phyloP scores from a whole-genome alignment of 2,329 filamentous ascomycete species.

The Setomelanomma holmii region DNA sequence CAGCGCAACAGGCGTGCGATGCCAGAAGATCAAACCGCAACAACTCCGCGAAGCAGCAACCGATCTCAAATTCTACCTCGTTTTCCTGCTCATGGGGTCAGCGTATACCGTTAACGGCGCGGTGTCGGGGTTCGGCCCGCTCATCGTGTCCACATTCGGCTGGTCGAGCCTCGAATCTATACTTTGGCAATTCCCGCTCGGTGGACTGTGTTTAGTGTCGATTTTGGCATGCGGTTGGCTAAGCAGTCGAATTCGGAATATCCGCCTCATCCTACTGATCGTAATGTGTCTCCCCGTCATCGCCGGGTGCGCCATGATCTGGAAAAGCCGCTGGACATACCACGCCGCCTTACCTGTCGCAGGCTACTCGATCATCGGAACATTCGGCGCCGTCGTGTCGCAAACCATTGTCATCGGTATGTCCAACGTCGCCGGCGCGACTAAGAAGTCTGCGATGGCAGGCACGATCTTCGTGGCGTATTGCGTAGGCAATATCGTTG shows the following conservation, averaged over 20 bases:
- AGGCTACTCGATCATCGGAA: conserved; percentile 75
- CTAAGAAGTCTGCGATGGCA: conserved; percentile 80
- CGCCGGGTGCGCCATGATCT: conserved; percentile 76
- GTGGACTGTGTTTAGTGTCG: conserved; percentile 69
- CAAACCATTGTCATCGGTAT: conserved; percentile 65
- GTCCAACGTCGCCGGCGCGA: conserved; percentile 76
- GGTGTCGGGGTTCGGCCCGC: conserved; percentile 48
- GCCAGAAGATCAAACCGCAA: conserved; percentile 60
- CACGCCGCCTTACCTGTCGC: conserved; percentile 71
- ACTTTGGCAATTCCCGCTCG: conserved; percentile 74
- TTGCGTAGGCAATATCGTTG: conserved; percentile 78
- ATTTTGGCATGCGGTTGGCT: conserved; percentile 73
- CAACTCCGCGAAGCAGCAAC: conserved; percentile 58
- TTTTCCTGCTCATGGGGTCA: conserved; percentile 49
- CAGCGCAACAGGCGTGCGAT: conserved; percentile 60
- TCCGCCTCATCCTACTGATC: conserved; percentile 70
- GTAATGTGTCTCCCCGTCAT: conserved; percentile 75
- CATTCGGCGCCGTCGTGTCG: conserved; percentile 74
- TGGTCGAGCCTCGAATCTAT: conserved; percentile 49
- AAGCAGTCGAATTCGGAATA: conserved; percentile 65
- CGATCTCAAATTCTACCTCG: conserved; percentile 53
- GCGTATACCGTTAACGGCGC: conserved; percentile 66
- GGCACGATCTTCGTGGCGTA: conserved; percentile 78
- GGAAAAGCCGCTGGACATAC: conserved; percentile 70
- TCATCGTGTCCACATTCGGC: conserved; percentile 52